A percentile compares a stretch with the other conserved stretches of the same genome.
Conservation (phyloP, 805 yeast genomes). For the Ogataea haglerorum region DNA sequence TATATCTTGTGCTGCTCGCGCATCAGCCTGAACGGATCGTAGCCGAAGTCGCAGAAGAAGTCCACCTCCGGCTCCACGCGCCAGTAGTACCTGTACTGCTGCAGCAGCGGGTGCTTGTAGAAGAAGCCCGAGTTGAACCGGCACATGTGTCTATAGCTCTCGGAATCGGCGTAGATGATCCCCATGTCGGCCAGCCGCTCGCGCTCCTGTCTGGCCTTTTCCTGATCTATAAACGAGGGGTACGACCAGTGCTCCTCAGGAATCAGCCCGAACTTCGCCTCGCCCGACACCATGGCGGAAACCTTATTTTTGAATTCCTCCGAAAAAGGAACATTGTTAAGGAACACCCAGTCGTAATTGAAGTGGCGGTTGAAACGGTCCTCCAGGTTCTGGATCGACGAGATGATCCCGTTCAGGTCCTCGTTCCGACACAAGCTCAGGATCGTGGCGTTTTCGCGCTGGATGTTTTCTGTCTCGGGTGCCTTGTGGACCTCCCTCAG, state of each 20-base stretch:
- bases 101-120: slow-evolving; percentile 54
- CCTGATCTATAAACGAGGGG: slow-evolving; percentile 76
- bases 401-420: slow-evolving; percentile 56
- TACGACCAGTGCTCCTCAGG: slow-evolving; percentile 83
- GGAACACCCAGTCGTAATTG: slow-evolving; percentile 89
- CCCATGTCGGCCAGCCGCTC: slow-evolving; percentile 45
- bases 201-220: slow-evolving; percentile 63
- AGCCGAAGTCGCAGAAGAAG: slow-evolving; percentile 56
- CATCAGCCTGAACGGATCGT: slow-evolving; percentile 63
- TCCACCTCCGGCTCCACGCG: slow-evolving; percentile 70
- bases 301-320: slow-evolving; percentile 64
- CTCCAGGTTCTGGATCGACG: slow-evolving; percentile 67
- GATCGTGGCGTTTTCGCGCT: slow-evolving; percentile 47
- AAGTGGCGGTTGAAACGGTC: slow-evolving; percentile 73
- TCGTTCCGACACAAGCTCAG: slow-evolving; percentile 67
- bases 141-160: slow-evolving; percentile 47
- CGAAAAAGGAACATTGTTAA: slow-evolving; percentile 74
- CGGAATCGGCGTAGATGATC: slow-evolving; percentile 40
- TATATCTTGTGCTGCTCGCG: slow-evolving; percentile 51
- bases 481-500: neutral
- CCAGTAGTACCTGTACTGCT: slow-evolving; percentile 69
- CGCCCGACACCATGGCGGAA: slow-evolving; percentile 56
- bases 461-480: neutral
- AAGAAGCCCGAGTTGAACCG: slow-evolving; percentile 49
- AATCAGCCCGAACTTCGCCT: slow-evolving; percentile 65